phyloP scores from a whole-genome alignment of 192 early-diverging fungal species.

The Ambispora gerdemannii region DNA sequence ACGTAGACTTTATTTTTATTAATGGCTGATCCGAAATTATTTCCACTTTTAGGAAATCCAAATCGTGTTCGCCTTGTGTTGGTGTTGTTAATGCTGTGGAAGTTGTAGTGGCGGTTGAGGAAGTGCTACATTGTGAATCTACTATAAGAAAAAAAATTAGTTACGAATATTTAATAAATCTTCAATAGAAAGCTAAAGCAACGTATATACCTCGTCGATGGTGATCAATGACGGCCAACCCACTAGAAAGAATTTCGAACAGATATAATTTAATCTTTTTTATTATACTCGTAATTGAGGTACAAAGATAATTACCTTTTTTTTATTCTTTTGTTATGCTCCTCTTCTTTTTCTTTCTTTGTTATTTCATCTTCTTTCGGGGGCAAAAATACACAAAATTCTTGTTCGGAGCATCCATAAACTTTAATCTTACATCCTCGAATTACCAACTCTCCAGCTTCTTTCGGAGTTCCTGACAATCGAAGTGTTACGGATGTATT shows the following conservation, averaged over 20 bases:
- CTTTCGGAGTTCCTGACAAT: constrained; percentile 60
- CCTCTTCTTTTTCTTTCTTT: constrained; percentile 28
- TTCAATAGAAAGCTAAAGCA: neutral
- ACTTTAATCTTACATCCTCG: constrained; percentile 59
- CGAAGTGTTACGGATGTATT: constrained; percentile 59
- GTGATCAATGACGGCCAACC: constrained; percentile 8
- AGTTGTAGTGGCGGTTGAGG: neutral
- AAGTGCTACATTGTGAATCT: neutral
- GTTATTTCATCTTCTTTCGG: constrained; percentile 29
- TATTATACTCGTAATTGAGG: neutral
- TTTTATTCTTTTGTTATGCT: constrained; percentile 27
- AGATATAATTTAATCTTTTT: too few relatives aligned
- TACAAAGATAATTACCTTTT: constrained; percentile 7
- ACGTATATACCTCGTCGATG: constrained; percentile 16
- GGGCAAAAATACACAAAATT: constrained; percentile 44
- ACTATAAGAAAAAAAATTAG: neutral
- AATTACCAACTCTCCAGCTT: constrained; percentile 58
- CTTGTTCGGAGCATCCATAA: constrained; percentile 52
- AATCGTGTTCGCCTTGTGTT: neutral
- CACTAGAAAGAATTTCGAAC: neutral
- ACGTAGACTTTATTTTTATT: constrained; percentile 62
- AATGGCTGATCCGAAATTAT: constrained; percentile 68
- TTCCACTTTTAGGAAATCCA: constrained; percentile 42
- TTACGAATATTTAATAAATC: neutral
- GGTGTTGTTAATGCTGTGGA: neutral